Evolutionary conservation across 768 basidiomycete species (phyloP).

Genomic region (Termitomyces sp.): DNA sequence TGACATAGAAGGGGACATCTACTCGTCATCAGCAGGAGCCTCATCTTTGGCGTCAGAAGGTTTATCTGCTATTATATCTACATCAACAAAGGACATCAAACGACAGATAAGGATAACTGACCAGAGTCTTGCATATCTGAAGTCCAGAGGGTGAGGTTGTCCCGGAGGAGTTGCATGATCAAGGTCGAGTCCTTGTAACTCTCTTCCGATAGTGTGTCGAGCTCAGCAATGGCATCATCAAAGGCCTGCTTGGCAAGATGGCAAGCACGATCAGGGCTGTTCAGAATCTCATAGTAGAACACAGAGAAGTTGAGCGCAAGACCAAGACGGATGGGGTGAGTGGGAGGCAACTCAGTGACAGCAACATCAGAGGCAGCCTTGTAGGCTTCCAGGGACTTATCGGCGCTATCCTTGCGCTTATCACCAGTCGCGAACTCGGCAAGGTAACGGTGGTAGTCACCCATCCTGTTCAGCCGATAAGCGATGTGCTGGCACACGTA

Average conservation of each 20-base stretch:
- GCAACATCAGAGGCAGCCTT: constrained; percentile 98
- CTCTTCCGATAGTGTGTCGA: constrained; percentile 98
- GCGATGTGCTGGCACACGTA: constrained; percentile 6
- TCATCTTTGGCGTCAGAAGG: constrained; percentile 70
- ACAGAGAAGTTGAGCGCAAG: constrained; percentile 99
- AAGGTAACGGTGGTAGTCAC: constrained; percentile 98
- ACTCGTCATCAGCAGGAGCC: constrained; percentile 62
- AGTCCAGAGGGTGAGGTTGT: constrained; percentile 98
- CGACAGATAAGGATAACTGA: constrained; percentile 31
- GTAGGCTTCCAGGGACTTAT: constrained; percentile 96
- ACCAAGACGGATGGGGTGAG: constrained; percentile 97
- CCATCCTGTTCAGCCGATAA: constrained; percentile 69
- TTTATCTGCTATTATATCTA: constrained; percentile 53
- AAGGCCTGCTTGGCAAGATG: constrained; percentile 99
- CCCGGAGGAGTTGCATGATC: constrained; percentile 95
- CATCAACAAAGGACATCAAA: constrained; percentile 1
- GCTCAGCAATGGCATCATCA: constrained; percentile 98
- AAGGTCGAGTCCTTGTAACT: constrained; percentile 99
- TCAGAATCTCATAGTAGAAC: constrained; percentile 99
- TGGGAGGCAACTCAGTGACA: constrained; percentile 90
- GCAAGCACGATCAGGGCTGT: constrained; percentile 97
- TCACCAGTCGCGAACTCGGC: constrained; percentile 98
- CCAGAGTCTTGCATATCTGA: constrained; percentile 95
- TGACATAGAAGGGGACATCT: constrained; percentile 30
- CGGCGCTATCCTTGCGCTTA: constrained; percentile 94